Evolutionary conservation across 1,284 basidiomycete species (phyloP), one percentile per base, ranked within the genome.

Genomic region (Hymenochaete sp.): DNA sequence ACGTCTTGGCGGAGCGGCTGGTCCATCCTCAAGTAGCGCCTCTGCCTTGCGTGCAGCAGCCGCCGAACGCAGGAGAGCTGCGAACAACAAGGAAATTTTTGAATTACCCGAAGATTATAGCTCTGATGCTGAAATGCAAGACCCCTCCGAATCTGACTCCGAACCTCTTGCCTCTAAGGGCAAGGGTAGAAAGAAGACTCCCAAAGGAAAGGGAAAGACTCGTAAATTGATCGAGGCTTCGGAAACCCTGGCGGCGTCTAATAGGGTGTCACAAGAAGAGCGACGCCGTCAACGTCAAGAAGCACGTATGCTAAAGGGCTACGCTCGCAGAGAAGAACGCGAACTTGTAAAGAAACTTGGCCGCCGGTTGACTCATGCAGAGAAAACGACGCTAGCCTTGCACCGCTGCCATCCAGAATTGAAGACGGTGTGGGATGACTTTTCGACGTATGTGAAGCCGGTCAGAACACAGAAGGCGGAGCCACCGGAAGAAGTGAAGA

Each of bases 341-440:
- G 67, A 60, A 32, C 56, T 85, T 45, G 61, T 62, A 36, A 56
- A 59, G 48, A 67, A 78, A 56, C 64, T 90, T 4, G 84, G 83
- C 4, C 74, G 88, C 26, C 77, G 70, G 52, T 65, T 91, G 48
- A 91, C 86, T 16, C 63, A 70, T 57, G 83, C 87, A 3, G 90
- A 93, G 64, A 88, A 76, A 62, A 74, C 82, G 6, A 70, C 77
- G 3, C 61, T 91, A 31, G 73, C 77, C 5, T 63, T 93, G 21
- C 68, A 72, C 25, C 71, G 66, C 44, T 63, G 79, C 56, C 85
- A 89, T 58, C 74, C 80, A 3, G 91, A 98, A 59, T 77, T 99
- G 24, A 67, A 63, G 44, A 72, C 84, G 56, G 81, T 91, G 16
- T 99, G 96, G 96, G 88, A 87, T 26, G 82, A 96, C 55, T 65